These are phyloP conservation scores for Symbiodinium natans DNA, from an alignment of 73 alveolate genomes.

Conservation along the genomic window DNA sequence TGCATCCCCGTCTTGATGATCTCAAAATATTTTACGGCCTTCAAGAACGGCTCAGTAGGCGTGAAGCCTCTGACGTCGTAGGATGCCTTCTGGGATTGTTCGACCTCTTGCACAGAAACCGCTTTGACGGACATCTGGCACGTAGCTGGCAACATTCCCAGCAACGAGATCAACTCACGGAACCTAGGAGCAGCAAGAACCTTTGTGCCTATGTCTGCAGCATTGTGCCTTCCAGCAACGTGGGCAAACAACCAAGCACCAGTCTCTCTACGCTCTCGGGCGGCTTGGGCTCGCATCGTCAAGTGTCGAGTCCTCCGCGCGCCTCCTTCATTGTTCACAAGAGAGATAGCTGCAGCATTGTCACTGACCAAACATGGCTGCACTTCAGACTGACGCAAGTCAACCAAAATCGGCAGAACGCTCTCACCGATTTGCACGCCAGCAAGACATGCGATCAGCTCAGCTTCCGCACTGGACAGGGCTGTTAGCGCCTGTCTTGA, in stretches of 20 bases:
- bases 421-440: not conserved
- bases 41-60: not conserved
- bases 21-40: not conserved
- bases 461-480: not conserved
- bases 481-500: not conserved
- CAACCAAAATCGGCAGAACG: not conserved
- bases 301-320: not conserved
- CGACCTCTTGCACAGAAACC: not conserved
- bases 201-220: not conserved
- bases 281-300: not conserved
- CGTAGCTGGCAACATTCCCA: not conserved
- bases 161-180: not conserved
- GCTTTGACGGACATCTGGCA: not conserved
- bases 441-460: not conserved
- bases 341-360: not conserved
- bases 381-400: not conserved
- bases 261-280: not conserved
- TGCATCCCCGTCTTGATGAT: not conserved
- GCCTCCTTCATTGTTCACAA: not conserved
- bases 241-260: not conserved
- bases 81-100: not conserved
- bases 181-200: not conserved
- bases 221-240: not conserved
- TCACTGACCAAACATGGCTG: not conserved
- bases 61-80: not conserved